Percentiles rank a stretch among this genome's conserved stretches.
Conservation (phyloP, 192 early-diverging fungal genomes). For the Umbelopsis ramanniana region DNA sequence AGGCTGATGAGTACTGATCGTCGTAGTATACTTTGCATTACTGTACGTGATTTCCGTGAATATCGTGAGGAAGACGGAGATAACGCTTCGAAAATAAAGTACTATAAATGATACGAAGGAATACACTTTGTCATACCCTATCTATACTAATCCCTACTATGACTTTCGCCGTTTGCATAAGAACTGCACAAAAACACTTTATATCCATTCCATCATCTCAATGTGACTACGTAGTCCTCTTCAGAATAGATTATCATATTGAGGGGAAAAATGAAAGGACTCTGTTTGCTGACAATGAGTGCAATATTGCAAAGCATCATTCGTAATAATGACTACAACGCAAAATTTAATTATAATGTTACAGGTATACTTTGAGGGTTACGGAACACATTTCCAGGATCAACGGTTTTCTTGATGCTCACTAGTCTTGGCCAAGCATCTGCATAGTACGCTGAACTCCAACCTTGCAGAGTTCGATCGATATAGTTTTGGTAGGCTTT, state of each 20-base stretch:
- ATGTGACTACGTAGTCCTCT: too few species aligned
- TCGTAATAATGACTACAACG: too few species aligned
- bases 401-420: slow-evolving; percentile 33
- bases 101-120: too few species aligned
- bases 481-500: slow-evolving; percentile 51
- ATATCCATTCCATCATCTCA: too few species aligned
- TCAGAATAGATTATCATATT: too few species aligned
- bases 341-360: background rate
- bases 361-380: slow-evolving; percentile 49
- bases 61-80: background rate
- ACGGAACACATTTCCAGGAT: slow-evolving; percentile 41
- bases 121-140: too few species aligned
- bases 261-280: too few species aligned
- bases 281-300: too few species aligned
- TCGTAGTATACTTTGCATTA: background rate
- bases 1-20: background rate
- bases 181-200: too few species aligned
- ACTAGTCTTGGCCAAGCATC: slow-evolving; percentile 31
- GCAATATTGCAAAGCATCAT: too few species aligned
- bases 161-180: too few species aligned
- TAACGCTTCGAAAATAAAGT: background rate
- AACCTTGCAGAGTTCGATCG: slow-evolving; percentile 40
- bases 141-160: too few species aligned
- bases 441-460: slow-evolving; percentile 45
- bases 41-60: background rate